Evolutionary conservation across 2,329 filamentous ascomycete genomes (phyloP).

Genomic region (Epichloe amarillans): DNA sequence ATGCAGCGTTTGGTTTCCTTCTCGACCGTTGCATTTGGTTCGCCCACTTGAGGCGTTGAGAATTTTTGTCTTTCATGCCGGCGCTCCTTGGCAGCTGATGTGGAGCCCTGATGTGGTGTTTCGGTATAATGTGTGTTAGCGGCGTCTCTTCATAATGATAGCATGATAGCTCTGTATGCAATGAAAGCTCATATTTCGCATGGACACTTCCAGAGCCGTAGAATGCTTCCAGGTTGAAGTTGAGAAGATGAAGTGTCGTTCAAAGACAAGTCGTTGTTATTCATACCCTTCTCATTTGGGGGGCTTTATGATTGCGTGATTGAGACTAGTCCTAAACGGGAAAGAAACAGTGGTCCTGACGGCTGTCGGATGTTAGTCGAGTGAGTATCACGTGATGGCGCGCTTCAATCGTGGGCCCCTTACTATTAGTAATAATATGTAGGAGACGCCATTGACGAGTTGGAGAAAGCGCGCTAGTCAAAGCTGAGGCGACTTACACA

Average conservation of each 20-base stretch:
- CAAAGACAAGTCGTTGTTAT: slow-evolving; percentile 8
- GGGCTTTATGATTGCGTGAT: slow-evolving; percentile 20
- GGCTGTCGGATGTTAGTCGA: not conserved
- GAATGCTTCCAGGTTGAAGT: slow-evolving; percentile 9
- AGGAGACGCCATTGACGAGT: not conserved
- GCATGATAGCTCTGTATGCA: slow-evolving; percentile 9
- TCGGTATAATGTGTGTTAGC: not conserved
- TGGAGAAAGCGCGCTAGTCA: not conserved
- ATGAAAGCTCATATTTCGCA: slow-evolving; percentile 9
- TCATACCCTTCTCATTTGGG: slow-evolving; percentile 8
- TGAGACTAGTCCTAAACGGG: slow-evolving; percentile 15
- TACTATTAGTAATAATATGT: too few species aligned
- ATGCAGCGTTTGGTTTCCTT: slow-evolving; percentile 4
- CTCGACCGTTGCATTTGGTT: not conserved
- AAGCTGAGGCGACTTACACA: not conserved
- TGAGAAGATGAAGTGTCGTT: slow-evolving; percentile 7
- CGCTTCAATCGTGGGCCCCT: not conserved
- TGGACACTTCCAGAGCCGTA: not conserved
- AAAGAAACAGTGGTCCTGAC: not conserved
- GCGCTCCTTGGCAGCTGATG: not conserved
- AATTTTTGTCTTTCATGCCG: not conserved
- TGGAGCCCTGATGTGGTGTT: slow-evolving; percentile 1
- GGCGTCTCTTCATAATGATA: slow-evolving; percentile 4
- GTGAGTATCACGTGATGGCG: slow-evolving; percentile 1
- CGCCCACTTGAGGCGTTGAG: not conserved